Conservation (phyloP, 306 rosid genomes). For the Prinsepia uniflora region DNA sequence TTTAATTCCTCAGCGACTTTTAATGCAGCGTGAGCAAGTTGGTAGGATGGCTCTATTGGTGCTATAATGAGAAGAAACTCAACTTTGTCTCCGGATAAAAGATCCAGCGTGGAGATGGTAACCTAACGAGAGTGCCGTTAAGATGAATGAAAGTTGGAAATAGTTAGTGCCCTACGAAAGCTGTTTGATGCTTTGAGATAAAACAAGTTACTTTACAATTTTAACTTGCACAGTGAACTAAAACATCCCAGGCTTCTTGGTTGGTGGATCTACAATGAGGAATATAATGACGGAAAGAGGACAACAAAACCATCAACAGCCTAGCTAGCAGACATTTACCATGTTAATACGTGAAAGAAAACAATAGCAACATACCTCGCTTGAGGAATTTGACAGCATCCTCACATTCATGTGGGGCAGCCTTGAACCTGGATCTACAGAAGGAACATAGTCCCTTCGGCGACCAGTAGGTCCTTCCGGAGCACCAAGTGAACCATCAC, state of each 20-base stretch:
- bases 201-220: not conserved
- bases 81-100: slow-evolving; percentile 56
- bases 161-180: not conserved
- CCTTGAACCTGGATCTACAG: slow-evolving; percentile 77
- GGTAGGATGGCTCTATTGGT: slow-evolving; percentile 49
- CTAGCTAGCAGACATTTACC: slow-evolving; percentile 1
- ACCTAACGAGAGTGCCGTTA: slow-evolving; percentile 30
- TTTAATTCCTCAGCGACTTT: slow-evolving; percentile 57
- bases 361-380: slow-evolving; percentile 48
- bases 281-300: not conserved
- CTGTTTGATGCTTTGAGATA: not conserved
- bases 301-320: not conserved
- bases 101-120: slow-evolving; percentile 65
- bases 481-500: slow-evolving; percentile 27
- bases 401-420: slow-evolving; percentile 83
- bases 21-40: slow-evolving; percentile 58
- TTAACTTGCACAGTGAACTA: not conserved
- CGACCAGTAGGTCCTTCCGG: slow-evolving; percentile 60
- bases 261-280: slow-evolving; percentile 8
- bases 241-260: not conserved
- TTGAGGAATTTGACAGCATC: slow-evolving; percentile 32
- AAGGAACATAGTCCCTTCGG: slow-evolving; percentile 76
- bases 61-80: slow-evolving; percentile 76
- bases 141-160: not conserved
- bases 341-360: slow-evolving; percentile 1